phyloP scores from a whole-genome alignment of 805 yeast species.

The Candida argentea region DNA sequence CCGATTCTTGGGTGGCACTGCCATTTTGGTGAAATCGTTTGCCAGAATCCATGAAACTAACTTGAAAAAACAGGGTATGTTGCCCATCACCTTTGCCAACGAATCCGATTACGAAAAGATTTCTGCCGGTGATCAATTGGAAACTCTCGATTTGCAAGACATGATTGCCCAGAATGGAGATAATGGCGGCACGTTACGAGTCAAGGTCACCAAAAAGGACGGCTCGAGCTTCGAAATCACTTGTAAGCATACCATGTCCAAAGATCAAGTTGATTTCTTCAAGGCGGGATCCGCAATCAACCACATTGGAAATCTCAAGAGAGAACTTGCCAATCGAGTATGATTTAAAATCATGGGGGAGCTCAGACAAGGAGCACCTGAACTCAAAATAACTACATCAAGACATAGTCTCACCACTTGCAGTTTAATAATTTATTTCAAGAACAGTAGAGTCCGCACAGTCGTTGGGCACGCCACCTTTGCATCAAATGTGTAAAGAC shows the following conservation, averaged over 20 bases:
- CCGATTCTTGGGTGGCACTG: slow-evolving; percentile 83
- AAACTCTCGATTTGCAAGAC: slow-evolving; percentile 64
- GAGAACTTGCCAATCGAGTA: no score
- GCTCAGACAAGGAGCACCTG: no score
- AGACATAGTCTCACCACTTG: no score
- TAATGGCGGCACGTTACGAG: slow-evolving; percentile 71
- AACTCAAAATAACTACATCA: no score
- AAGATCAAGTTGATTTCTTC: slow-evolving; percentile 92
- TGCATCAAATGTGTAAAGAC: not conserved
- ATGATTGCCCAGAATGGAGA: slow-evolving; percentile 74
- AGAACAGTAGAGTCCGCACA: no score
- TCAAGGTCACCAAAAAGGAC: slow-evolving; percentile 63
- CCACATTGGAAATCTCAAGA: slow-evolving; percentile 57
- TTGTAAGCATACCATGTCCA: slow-evolving; percentile 93
- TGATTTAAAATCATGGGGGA: no score
- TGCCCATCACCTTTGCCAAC: slow-evolving; percentile 87
- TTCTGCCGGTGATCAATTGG: slow-evolving; percentile 65
- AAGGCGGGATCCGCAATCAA: slow-evolving; percentile 97
- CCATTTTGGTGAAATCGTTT: slow-evolving; percentile 85
- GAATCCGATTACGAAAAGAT: slow-evolving; percentile 82
- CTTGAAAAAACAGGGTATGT: slow-evolving; percentile 95
- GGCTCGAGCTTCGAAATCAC: slow-evolving; percentile 64
- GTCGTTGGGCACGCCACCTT: not conserved
- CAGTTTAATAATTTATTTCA: no score
- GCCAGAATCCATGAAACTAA: slow-evolving; percentile 98